Percentiles rank a stretch among this genome's conserved stretches.
These are phyloP conservation scores for Neoarthrinium moseri DNA, from an alignment of 2,329 filamentous ascomycete genomes.

Conservation along the genomic window DNA sequence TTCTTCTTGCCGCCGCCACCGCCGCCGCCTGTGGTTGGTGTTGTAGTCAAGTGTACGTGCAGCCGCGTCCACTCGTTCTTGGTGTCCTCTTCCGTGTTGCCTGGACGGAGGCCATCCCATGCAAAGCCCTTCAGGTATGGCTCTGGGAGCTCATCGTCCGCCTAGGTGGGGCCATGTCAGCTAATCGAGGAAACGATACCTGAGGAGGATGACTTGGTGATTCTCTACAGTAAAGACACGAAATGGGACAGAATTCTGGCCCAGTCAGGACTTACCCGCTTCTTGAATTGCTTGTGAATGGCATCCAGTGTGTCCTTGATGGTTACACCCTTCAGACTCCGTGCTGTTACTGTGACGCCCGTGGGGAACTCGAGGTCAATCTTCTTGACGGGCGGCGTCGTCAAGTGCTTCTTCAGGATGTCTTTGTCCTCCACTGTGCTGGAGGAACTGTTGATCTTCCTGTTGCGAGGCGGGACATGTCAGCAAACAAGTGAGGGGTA, in stretches of 20 bases:
- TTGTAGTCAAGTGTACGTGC: constrained; percentile 75
- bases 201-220: background rate
- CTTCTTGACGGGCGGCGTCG: constrained; percentile 83
- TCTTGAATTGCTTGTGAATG: constrained; percentile 95
- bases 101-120: constrained; percentile 55
- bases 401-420: constrained; percentile 77
- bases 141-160: constrained; percentile 85
- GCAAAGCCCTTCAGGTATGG: constrained; percentile 93
- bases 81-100: constrained; percentile 48
- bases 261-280: constrained; percentile 64
- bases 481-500: background rate
- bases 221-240: background rate
- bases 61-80: constrained; percentile 88
- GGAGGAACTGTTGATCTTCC: constrained; percentile 92
- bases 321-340: constrained; percentile 91
- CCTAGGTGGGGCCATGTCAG: constrained; percentile 44
- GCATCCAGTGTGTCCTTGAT: constrained; percentile 96
- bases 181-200: background rate
- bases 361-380: constrained; percentile 91
- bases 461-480: constrained; percentile 33
- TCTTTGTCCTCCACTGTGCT: constrained; percentile 78
- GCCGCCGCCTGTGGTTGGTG: constrained; percentile 37
- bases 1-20: constrained; percentile 69
- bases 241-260: constrained; percentile 9
- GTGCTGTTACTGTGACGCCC: constrained; percentile 81